These are phyloP conservation scores for Eleusine indica DNA, from an alignment of 176 grass and related monocot genomes.

Conservation along the genomic window DNA sequence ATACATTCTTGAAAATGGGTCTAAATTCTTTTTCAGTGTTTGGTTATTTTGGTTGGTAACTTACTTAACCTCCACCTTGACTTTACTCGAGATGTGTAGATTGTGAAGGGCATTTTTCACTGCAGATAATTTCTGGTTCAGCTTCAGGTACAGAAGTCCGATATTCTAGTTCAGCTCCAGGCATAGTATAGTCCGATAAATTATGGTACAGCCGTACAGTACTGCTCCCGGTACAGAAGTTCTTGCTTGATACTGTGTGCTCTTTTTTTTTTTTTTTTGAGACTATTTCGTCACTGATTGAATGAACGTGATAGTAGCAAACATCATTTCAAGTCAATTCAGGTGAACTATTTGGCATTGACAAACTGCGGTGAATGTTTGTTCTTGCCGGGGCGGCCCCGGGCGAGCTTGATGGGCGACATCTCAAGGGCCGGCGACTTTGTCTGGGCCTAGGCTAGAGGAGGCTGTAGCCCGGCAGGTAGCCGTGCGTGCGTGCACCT, in stretches of 20 bases:
- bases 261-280: too few species aligned
- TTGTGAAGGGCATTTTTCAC: too few species aligned
- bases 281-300: neutral
- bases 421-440: conserved; percentile 34
- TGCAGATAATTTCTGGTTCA: neutral
- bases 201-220: neutral
- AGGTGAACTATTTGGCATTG: conserved; percentile 30
- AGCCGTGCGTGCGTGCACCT: neutral
- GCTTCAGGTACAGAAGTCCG: neutral
- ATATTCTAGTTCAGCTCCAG: neutral
- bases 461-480: conserved; percentile 13
- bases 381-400: conserved; percentile 46
- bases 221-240: neutral
- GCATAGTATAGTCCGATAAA: neutral
- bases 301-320: neutral
- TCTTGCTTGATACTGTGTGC: neutral
- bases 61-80: too few species aligned
- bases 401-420: conserved; percentile 27
- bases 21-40: too few species aligned
- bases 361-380: conserved; percentile 44
- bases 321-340: conserved; percentile 27
- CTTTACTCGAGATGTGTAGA: too few species aligned
- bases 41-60: too few species aligned
- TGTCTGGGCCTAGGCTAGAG: neutral
- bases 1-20: too few species aligned